Base-by-base conservation (phyloP, 306 rosid genomes). In the Sesbania bispinosa region DNA sequence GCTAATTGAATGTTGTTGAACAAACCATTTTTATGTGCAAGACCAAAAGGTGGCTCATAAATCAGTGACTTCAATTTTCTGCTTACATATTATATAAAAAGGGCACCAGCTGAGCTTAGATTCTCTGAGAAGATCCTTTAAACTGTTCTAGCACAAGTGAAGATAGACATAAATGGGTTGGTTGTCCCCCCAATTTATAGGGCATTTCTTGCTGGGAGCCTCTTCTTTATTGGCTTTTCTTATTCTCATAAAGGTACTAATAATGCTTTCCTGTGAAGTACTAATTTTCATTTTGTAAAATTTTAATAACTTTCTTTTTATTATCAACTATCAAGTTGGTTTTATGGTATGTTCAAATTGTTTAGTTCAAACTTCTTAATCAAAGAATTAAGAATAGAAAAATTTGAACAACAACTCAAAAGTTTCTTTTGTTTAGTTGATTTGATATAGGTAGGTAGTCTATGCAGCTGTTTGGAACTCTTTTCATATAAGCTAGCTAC, bases 1-100 rank as follows among this genome's bases (percentile, higher is more conserved):
- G 21, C 1, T 57, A 62, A 35, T 14, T 63, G 26, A 5, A 45
- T 85, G 79, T 83, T 58, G 86, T 84, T 87, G 69, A 81, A 75
- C 88, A 73, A 63, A 73, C 85, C 4, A 62, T 32, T 36, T 68
- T 58, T 20, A 35, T 27, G 41, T 41, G 18, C 74, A 75, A 55
- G 71, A 68, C 38, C 45, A 77, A 36, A 68, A 27, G 67, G 71
- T 18, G 46, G 58, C 50, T 13, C 58, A 75, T 53, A 54, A 57
- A 41, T 16, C 38, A n/a, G 33, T 7, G 29, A 27, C 51, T 35
- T 67, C 5, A 39, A 39, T 30, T 19, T 77, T 64, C 54, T 72
- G 21, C 55, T 57, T 65, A 76, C 23, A 57, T 64, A 55, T 71
- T 38, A 30, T 24, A 70, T 61, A 76, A 41, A 70, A 54, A 36